Base-by-base conservation (phyloP, 1,284 basidiomycete species). In the Apiotrichum mycotoxinovorans region DNA sequence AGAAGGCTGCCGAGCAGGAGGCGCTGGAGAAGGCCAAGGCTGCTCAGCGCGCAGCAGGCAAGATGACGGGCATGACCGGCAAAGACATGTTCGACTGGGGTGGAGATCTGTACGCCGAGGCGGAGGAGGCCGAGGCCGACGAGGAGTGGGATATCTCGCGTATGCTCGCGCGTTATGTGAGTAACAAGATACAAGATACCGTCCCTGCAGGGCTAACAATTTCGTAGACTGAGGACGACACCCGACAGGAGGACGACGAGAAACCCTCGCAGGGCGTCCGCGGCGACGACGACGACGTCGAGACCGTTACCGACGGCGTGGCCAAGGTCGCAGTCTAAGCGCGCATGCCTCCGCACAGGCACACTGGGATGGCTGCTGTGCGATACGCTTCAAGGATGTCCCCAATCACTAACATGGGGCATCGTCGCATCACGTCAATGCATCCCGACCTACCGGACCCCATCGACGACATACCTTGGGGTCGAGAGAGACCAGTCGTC, bases 81-180 rank as follows among this genome's bases (percentile, higher is more conserved):
- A 84, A 92, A 78, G 96, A 98, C 79, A 81, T 99, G 89, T 95
- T 95, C 83, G 86, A 90, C 77, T 94, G 91, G 83, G 94, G 97
- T 75, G 90, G 92, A 18, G 91, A 98, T 70, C 89, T 95, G 86
- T 92, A 95, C 79, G 85, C 84, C 65, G 91, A 94, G 67, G 89
- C 91, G 17, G 89, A 87, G 8, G 87, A 81, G 14, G 67, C 67
- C 18, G 75, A 65, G 17, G 67, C 60, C 18, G 73, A 74, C 38
- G 73, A 76, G 37, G 73, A 76, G 56, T 79, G 75, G 75, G 76
- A 78, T 67, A 72, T 78, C 49, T 67, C 68, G 49, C 60, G 74
- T 33, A 64, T 74, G 66, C 63, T 76, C 61, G 73, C 73, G 37
- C 66, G 70, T 62, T 76, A 76, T 58, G 56, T 58, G 30, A 52